Evolutionary conservation across 2,329 filamentous ascomycete genomes (phyloP).

Genomic region (Conoideocrella luteorostrata): DNA sequence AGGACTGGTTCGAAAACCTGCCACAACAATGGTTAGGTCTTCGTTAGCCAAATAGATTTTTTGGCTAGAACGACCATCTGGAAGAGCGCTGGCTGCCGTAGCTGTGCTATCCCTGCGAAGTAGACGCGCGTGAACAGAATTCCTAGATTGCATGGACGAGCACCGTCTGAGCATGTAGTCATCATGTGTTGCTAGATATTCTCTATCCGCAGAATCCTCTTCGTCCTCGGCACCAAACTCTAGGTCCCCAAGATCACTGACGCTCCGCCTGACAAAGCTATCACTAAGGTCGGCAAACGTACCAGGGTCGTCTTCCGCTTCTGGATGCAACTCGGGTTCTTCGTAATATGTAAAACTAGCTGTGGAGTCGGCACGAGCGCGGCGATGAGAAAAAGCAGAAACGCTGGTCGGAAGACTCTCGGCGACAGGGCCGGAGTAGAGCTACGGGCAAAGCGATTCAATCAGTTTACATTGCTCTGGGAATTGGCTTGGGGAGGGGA

Average conservation of each 20-base stretch:
- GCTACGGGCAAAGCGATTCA: no score
- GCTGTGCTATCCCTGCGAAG: conserved; percentile 63
- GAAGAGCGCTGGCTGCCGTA: conserved; percentile 60
- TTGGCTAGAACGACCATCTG: conserved; percentile 65
- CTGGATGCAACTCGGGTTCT: conserved; percentile 35
- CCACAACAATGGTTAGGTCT: conserved; percentile 88
- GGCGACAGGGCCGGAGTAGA: conserved; percentile 87
- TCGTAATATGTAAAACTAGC: conserved; percentile 88
- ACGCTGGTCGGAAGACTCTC: conserved; percentile 94
- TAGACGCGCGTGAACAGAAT: conserved; percentile 56
- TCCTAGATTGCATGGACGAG: conserved; percentile 54
- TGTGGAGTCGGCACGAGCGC: conserved; percentile 73
- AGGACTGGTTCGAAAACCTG: conserved; percentile 76
- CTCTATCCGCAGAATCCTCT: conserved; percentile 33
- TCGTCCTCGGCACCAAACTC: conserved; percentile 35
- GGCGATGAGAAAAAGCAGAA: conserved; percentile 83
- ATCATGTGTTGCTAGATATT: conserved; percentile 32
- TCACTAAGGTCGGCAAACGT: conserved; percentile 19
- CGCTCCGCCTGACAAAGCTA: conserved; percentile 22
- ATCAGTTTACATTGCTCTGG: conserved; percentile 3
- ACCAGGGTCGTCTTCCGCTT: conserved; percentile 21
- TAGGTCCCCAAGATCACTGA: conserved; percentile 33
- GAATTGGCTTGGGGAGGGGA: neutral
- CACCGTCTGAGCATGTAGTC: conserved; percentile 51
- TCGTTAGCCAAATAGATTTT: conserved; percentile 92